Percentiles rank a stretch among this genome's conserved stretches.
Evolutionary conservation across 495 filamentous ascomycete genomes (phyloP).

Genomic region (Penicillium longicatenatum): DNA sequence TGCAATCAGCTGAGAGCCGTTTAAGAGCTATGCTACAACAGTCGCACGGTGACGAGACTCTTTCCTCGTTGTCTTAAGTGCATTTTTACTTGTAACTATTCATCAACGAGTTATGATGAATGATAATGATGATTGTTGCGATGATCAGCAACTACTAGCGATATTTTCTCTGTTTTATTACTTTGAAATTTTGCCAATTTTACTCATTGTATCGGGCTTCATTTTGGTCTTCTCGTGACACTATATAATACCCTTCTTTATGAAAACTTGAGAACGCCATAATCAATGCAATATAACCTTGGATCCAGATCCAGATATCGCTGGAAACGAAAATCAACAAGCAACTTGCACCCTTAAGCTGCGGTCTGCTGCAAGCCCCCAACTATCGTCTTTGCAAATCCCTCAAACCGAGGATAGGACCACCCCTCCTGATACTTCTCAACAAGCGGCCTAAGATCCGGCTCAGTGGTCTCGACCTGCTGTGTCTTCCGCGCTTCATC

Average conservation of each 20-base stretch:
- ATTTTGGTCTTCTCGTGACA: neutral
- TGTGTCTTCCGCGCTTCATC: constrained; percentile 40
- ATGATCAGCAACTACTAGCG: constrained; percentile 4
- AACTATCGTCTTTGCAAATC: constrained; percentile 61
- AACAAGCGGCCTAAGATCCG: constrained; percentile 62
- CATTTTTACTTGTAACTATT: neutral
- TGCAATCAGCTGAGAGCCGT: constrained; percentile 41
- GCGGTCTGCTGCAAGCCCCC: constrained; percentile 38
- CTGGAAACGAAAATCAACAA: constrained; percentile 1
- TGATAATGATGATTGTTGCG: constrained; percentile 17
- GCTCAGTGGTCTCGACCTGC: constrained; percentile 41
- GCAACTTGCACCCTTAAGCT: neutral
- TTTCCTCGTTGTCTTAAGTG: neutral
- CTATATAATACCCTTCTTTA: neutral
- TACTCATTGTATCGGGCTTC: neutral
- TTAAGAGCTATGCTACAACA: constrained; percentile 43
- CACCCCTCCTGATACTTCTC: constrained; percentile 80
- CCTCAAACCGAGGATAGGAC: constrained; percentile 70
- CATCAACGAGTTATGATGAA: neutral
- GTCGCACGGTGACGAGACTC: constrained; percentile 5
- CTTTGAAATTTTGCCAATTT: neutral
- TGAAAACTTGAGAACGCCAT: constrained; percentile 9
- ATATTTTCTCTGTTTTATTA: neutral
- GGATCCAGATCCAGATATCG: neutral
- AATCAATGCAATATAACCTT: constrained; percentile 13